Conservation (phyloP, 2,329 filamentous ascomycete species). For the Cephalotrichum gorgonifer region DNA sequence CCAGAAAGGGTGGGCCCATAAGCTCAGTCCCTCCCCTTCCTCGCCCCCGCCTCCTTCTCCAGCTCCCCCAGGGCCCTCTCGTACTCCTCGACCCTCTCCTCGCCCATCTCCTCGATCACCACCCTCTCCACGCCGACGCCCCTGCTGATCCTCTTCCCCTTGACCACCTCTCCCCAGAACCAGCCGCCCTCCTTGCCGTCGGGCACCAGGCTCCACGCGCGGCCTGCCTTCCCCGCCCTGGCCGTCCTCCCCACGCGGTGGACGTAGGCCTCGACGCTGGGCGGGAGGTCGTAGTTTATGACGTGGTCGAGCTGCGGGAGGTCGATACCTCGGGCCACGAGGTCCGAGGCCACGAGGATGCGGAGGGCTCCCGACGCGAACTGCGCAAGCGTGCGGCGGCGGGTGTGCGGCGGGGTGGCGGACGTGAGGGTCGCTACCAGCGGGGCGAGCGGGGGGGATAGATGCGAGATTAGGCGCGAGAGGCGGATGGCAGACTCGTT, state of each 20-base stretch:
- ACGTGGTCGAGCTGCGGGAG: slow-evolving; percentile 71
- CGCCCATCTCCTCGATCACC: slow-evolving; percentile 29
- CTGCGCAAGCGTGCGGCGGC: slow-evolving; percentile 55
- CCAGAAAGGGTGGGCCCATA: no score
- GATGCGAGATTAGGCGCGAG: slow-evolving; percentile 62
- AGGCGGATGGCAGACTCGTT: slow-evolving; percentile 83
- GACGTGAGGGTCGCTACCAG: slow-evolving; percentile 65
- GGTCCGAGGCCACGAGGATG: slow-evolving; percentile 81
- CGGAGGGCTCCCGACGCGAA: slow-evolving; percentile 60
- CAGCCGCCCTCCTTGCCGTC: slow-evolving; percentile 69
- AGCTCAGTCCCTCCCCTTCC: neutral
- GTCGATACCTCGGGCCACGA: slow-evolving; percentile 87
- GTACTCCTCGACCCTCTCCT: slow-evolving; percentile 35
- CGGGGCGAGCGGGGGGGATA: slow-evolving; percentile 47
- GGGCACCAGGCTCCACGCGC: slow-evolving; percentile 78
- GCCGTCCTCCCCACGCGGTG: slow-evolving; percentile 90
- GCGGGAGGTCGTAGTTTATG: slow-evolving; percentile 87
- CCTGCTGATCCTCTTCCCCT: slow-evolving; percentile 37
- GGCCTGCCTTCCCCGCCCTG: slow-evolving; percentile 63
- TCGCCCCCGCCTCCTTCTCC: slow-evolving; percentile 42
- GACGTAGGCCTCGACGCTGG: slow-evolving; percentile 72
- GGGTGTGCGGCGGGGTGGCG: slow-evolving; percentile 61
- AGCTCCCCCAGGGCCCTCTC: slow-evolving; percentile 51
- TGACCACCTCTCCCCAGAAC: slow-evolving; percentile 81
- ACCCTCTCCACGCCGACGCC: slow-evolving; percentile 36